Evolutionary conservation across 169 alveolate genomes (phyloP).

Genomic region (Perkinsus marinus): DNA sequence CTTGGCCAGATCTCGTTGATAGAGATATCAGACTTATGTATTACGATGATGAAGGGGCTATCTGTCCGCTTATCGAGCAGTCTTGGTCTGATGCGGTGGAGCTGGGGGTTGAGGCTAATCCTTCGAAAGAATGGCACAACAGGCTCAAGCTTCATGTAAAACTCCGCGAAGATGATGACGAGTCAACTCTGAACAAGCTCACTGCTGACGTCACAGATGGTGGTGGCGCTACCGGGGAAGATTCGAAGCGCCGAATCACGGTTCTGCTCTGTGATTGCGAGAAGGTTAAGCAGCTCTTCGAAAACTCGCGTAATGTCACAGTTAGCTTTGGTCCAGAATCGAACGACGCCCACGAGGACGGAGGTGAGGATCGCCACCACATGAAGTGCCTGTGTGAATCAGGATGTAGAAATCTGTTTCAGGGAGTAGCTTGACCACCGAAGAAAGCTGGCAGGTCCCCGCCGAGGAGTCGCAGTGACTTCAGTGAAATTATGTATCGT

Average conservation of each 20-base stretch:
- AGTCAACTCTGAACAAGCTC: too few relatives aligned
- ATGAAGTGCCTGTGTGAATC: not conserved
- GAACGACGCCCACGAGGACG: not conserved
- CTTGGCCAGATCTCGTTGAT: not conserved
- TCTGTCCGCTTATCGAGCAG: not conserved
- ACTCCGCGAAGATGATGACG: too few relatives aligned
- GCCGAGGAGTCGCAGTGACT: not conserved
- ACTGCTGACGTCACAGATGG: too few relatives aligned
- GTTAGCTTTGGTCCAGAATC: not conserved
- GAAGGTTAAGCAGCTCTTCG: not conserved
- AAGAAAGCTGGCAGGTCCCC: not conserved
- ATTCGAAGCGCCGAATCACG: not conserved
- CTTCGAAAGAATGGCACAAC: not conserved
- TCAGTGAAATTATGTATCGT: not conserved
- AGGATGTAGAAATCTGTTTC: not conserved
- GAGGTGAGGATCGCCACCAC: not conserved
- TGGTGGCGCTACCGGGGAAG: not conserved
- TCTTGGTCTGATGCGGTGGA: not conserved
- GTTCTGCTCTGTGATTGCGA: not conserved
- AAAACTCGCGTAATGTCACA: not conserved
- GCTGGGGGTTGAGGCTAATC: not conserved
- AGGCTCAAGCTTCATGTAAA: not conserved
- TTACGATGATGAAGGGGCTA: not conserved
- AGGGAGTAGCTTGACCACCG: not conserved
- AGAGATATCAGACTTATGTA: not conserved